phyloP scores from a whole-genome alignment of 2,329 filamentous ascomycete genomes.

The Fonsecaea multimorphosa region DNA sequence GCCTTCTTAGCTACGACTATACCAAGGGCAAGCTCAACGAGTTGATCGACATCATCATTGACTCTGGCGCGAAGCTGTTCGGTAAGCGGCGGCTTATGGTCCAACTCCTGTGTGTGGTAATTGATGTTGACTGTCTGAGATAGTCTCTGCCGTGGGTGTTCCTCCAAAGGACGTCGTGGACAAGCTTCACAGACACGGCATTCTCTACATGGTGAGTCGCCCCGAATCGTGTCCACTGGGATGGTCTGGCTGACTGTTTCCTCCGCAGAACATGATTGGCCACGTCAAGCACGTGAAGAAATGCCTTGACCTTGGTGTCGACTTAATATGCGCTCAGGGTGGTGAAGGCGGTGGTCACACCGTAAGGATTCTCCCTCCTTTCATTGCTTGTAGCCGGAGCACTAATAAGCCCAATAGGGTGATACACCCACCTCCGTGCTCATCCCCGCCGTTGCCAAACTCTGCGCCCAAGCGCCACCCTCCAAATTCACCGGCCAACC shows the following conservation, averaged over 20 bases:
- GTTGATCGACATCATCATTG: conserved; percentile 89
- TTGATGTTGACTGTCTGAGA: conserved; percentile 6
- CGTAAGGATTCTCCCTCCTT: conserved; percentile 11
- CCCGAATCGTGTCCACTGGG: background rate
- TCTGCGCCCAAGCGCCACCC: conserved; percentile 74
- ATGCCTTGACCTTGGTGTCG: conserved; percentile 86
- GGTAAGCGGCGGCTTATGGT: conserved; percentile 22
- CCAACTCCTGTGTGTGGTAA: background rate
- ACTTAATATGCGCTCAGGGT: conserved; percentile 98
- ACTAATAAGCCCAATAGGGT: conserved; percentile 54
- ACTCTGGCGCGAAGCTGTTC: conserved; percentile 88
- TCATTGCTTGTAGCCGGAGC: background rate
- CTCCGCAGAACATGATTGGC: conserved; percentile 94
- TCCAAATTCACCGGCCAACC: conserved; percentile 84
- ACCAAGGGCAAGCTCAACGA: conserved; percentile 97
- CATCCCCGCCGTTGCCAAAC: conserved; percentile 87
- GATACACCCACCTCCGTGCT: conserved; percentile 90
- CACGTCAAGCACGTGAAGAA: conserved; percentile 99
- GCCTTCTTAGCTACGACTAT: conserved; percentile 87
- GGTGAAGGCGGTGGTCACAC: conserved; percentile 96
- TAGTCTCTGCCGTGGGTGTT: conserved; percentile 90
- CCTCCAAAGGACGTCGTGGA: conserved; percentile 89
- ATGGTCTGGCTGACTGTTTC: conserved; percentile 54
- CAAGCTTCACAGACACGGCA: conserved; percentile 81
- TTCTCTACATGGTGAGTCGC: conserved; percentile 58